Conservation (phyloP, 805 yeast species). For the Ogataea wickerhamii region DNA sequence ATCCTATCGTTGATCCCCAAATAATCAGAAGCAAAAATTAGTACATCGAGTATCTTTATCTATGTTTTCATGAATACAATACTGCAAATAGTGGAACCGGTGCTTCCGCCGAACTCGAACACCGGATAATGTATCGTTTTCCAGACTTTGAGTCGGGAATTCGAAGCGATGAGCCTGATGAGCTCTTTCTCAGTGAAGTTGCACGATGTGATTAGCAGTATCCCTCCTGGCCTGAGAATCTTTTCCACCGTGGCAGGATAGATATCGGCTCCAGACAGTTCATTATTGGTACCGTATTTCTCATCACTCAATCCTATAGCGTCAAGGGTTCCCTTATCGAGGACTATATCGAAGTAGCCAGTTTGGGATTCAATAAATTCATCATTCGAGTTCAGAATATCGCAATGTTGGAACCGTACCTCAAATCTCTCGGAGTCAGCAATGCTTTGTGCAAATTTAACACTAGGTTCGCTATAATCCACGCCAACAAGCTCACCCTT, state of each 20-base stretch:
- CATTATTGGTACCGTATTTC: constrained; percentile 42
- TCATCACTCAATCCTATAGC: constrained; percentile 86
- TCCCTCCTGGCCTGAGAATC: constrained; percentile 52
- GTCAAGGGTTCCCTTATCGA: constrained; percentile 95
- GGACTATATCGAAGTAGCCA: constrained; percentile 61
- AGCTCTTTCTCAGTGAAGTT: constrained; percentile 87
- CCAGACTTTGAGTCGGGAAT: constrained; percentile 51
- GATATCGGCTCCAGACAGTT: constrained; percentile 48
- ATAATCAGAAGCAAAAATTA: no score
- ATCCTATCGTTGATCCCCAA: constrained; percentile 37
- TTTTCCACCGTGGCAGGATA: constrained; percentile 61
- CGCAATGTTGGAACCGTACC: constrained; percentile 60
- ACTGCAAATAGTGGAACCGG: constrained; percentile 85
- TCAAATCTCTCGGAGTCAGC: constrained; percentile 38
- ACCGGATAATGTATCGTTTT: constrained; percentile 70
- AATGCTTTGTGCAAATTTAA: constrained; percentile 65
- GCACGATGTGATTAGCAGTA: constrained; percentile 83
- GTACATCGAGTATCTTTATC: no score
- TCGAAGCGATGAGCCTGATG: constrained; percentile 44
- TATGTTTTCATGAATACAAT: constrained; percentile 61
- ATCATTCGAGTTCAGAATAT: constrained; percentile 49
- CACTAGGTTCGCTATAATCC: constrained; percentile 83
- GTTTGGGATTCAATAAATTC: constrained; percentile 27
- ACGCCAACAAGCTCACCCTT: constrained; percentile 64
- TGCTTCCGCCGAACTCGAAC: constrained; percentile 84